Percentiles rank a stretch among this genome's conserved stretches.
phyloP scores from a whole-genome alignment of 228 moss, liverwort and hornwort genomes.

The Sphagnum magellanicum region DNA sequence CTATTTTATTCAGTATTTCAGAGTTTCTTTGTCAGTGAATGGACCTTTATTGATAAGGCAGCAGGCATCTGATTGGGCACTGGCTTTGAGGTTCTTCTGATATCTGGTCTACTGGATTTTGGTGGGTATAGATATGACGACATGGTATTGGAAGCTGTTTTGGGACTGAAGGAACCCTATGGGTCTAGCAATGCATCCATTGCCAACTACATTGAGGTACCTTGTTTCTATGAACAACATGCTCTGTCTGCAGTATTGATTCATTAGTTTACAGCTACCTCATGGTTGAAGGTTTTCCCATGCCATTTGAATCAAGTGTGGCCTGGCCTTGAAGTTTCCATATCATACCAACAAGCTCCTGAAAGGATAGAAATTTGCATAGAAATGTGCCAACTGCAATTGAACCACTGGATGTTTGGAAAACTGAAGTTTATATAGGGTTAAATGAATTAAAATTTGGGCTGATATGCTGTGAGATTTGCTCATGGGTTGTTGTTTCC shows the following conservation, averaged over 20 bases:
- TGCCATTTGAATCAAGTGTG: too few species aligned
- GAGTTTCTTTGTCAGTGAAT: background rate
- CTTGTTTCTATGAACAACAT: background rate
- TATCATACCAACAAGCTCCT: background rate
- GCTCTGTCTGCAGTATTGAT: background rate
- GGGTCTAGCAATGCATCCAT: conserved; percentile 96
- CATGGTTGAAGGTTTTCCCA: background rate
- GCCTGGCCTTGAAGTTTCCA: too few species aligned
- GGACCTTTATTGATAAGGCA: too few species aligned
- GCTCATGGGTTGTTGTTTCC: too few species aligned
- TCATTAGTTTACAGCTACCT: background rate
- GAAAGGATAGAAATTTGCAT: background rate
- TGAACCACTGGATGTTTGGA: background rate
- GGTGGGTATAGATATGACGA: conserved; percentile 66
- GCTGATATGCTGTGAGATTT: background rate
- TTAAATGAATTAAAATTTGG: background rate
- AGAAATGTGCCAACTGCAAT: background rate
- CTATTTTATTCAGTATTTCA: background rate
- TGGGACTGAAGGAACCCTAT: conserved; percentile 83
- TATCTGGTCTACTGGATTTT: background rate
- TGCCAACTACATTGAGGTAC: conserved; percentile 93
- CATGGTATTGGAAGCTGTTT: conserved; percentile 83
- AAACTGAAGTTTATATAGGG: too few species aligned
- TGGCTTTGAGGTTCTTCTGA: background rate
- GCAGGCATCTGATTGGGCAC: too few species aligned